Percentiles rank a stretch among this genome's conserved stretches.
Evolutionary conservation across 345 rosid species (phyloP).

Genomic region (Hibiscus mutabilis): DNA sequence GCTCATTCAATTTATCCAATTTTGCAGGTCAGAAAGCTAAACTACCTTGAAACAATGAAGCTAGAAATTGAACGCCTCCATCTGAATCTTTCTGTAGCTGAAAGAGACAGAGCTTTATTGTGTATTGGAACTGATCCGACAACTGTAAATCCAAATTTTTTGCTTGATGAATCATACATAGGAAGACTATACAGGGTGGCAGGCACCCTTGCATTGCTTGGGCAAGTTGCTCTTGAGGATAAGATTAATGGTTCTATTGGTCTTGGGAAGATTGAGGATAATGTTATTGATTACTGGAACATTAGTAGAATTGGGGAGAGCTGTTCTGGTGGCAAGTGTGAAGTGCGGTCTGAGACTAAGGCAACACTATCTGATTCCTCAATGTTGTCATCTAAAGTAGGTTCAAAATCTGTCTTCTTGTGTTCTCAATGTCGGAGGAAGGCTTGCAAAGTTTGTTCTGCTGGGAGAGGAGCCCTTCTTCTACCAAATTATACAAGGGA

Average conservation of each 20-base stretch:
- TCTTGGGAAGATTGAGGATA: conserved; percentile 51
- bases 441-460: conserved; percentile 81
- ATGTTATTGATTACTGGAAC: conserved; percentile 78
- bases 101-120: conserved; percentile 90
- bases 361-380: conserved; percentile 30
- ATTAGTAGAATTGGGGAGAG: conserved; percentile 47
- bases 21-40: conserved; percentile 62
- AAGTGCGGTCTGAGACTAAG: conserved; percentile 55
- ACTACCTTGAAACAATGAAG: conserved; percentile 67
- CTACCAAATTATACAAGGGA: conserved; percentile 52
- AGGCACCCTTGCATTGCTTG: conserved; percentile 64
- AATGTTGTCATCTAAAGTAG: conserved; percentile 29
- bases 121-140: conserved; percentile 93
- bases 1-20: background rate
- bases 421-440: conserved; percentile 69
- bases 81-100: conserved; percentile 89
- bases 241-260: conserved; percentile 70
- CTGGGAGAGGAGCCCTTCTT: conserved; percentile 86
- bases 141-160: conserved; percentile 76
- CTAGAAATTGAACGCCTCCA: conserved; percentile 87
- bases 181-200: conserved; percentile 68
- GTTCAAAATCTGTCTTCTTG: conserved; percentile 36
- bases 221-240: conserved; percentile 83
- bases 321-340: conserved; percentile 64
- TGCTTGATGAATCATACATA: conserved; percentile 57